Base-by-base conservation (phyloP, 2,329 filamentous ascomycete species). In the Alternaria atra region DNA sequence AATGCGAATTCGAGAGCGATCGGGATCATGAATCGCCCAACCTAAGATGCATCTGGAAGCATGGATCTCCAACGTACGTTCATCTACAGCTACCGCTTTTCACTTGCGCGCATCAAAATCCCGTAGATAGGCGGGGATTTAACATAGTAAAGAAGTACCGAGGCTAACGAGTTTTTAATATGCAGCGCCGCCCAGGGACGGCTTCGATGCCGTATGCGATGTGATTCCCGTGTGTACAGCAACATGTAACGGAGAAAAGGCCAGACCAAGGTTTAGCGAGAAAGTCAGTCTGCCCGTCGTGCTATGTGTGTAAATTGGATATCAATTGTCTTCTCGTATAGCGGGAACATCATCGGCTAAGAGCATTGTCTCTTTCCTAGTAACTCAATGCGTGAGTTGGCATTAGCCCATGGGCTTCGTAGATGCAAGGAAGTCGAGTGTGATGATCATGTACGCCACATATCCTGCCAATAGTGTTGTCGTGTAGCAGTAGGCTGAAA, bases 401-500 rank as follows among this genome's bases (percentile, higher is more conserved):
- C 32, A 35, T 15, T 34, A 35, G 29, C 12, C n/a, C 30, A 34
- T 25, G 1, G 17, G 30, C 46, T 48, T 1, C 30, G 30, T 23
- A 25, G 17, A 32, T 17, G 17, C 46, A 48, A 35, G 46, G 30
- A 23, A 30, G 23, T 34, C 30, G 9, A 48, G 17, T 34, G 46
- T 48, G 46, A 48, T 25, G 32, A 6, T 15, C 17, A 35, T 48
- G 46, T 48, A 48, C 13, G 46, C 30, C 17, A 30, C 30, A 35
- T 34, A n/a, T 35, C 30, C 30, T 34, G 46, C 35, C 30, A 48
- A 48, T 23, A 35, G 17, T 23, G 12, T 23, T 34, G 20, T 23
- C 20, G 20, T 48, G 46, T 48, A 48, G 46, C 30, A 34, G 30
- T 35, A 48, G 30, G 46, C 30, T 48, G 46, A 48, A 48, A 34